Evolutionary conservation across 2,329 filamentous ascomycete genomes (phyloP).

Genomic region (Truncatella angustata): DNA sequence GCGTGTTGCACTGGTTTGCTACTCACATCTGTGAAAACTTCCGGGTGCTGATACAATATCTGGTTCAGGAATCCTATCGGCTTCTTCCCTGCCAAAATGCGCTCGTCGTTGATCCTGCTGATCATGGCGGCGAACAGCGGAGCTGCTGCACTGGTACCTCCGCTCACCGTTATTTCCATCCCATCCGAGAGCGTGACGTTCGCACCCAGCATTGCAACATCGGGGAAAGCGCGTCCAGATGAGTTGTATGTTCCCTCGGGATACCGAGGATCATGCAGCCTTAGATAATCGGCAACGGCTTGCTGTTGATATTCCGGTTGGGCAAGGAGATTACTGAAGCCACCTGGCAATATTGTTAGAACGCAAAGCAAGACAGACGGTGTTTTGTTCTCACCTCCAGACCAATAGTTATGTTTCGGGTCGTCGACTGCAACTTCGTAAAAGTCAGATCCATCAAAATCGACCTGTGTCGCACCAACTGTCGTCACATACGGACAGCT

Average conservation of each 20-base stretch:
- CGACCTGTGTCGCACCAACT: not conserved
- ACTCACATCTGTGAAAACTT: conserved; percentile 19
- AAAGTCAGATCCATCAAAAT: not conserved
- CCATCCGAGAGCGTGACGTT: not conserved
- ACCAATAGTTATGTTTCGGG: not conserved
- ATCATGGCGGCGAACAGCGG: conserved; percentile 56
- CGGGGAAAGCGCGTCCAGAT: not conserved
- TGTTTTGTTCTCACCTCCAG: not conserved
- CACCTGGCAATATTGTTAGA: not conserved
- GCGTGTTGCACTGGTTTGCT: not conserved
- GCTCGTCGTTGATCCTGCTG: conserved; percentile 42
- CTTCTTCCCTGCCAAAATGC: conserved; percentile 30
- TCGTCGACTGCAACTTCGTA: not conserved
- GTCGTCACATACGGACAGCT: conserved; percentile 47
- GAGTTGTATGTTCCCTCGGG: not conserved
- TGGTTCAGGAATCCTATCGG: conserved; percentile 38
- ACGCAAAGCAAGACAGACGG: not conserved
- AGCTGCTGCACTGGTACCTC: conserved; percentile 39
- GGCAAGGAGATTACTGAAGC: not conserved
- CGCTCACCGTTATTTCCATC: not conserved
- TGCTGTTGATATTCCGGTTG: not conserved
- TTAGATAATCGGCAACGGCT: not conserved
- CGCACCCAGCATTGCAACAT: not conserved
- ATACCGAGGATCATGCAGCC: not conserved
- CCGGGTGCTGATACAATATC: conserved; percentile 21